Evolutionary conservation across 495 filamentous ascomycete species (phyloP), one percentile per base, ranked within the genome.

Genomic region (Hypomontagnella submonticulosa): DNA sequence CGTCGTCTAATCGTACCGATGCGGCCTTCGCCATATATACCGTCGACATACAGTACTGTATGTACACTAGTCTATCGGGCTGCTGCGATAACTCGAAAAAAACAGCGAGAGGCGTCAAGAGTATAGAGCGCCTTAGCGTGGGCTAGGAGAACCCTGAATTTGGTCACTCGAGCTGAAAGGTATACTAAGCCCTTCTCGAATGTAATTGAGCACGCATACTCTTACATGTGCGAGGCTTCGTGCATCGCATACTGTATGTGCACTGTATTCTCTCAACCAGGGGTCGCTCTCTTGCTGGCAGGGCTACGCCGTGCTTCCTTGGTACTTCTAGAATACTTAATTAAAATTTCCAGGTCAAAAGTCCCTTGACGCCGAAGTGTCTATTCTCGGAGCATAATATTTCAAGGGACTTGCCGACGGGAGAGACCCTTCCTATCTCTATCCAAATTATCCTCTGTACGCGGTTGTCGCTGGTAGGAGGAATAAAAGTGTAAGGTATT

Each of bases 71-170:
- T 38, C 47, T 50, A 18, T 50, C 34, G 30, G 15, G 32, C 47
- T 34, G 13, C 34, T 50, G n/a, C 44, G 32, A 48, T 23, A 48
- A 20, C 32, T 47, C 20, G 27, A 48, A 40, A 43, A 12, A 54
- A 38, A 40, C 10, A 41, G 37, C 13, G 15, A 59, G 36, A 51
- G 12, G 8, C 13, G 7, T 15, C 10, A 18, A 16, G 27, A 33
- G 27, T 4, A 10, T 30, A 9, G 11, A 55, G n/a, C n/a, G 7
- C 32, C 18, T 34, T 56, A 44, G 53, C 30, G 53, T 40, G 18
- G 23, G 30, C 32, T 46, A 30, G 32, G 46, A 46, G 57, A 48
- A 60, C 57, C 57, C 57, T 60, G 57, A 51, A 60, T 51, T 20
- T 50, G 46, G 27, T 51, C 46, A 43, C 27, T 60, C 27, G 46